Evolutionary conservation across 148 eudicot genomes (phyloP), one percentile per base, ranked within the genome.

Genomic region (Rheum nobile): DNA sequence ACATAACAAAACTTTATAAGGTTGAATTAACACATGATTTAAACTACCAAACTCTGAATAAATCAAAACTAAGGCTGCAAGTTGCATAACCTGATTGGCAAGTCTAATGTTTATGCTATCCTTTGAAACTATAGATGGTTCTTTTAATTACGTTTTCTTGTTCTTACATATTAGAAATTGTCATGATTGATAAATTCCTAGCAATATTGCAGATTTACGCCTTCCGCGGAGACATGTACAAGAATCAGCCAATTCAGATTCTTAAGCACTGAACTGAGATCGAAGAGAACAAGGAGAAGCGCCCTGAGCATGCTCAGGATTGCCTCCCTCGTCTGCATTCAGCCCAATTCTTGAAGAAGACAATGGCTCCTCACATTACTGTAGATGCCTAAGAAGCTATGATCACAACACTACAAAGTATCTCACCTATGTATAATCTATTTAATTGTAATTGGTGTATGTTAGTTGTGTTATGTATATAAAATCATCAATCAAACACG

Each of bases 191-290:
- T 43, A 2, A 28, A 8, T 32, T 73, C 22, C 29, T 48, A 61
- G 71, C 38, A 29, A 43, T 14, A 29, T 67, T 82, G 89, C 92
- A 92, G 97, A 89, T 92, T 92, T 46, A 87, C 91, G 41, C 94
- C 97, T 61, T 92, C 97, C 34, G n/a, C 84, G 90, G 3, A 75
- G 88, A 44, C 75, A 50, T 1, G 74, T 75, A 22, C 75, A 71
- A 16, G 81, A 54, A 75, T 67, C 85, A 6, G 67, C 48, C 7
- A n/a, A n/a, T n/a, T n/a, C n/a, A n/a, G n/a, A n/a, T n/a, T n/a
- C n/a, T n/a, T n/a, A n/a, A n/a, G n/a, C n/a, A n/a, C 14, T 8
- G 28, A 37, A 69, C 44, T 16, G n/a, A 26, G 70, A 65, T 8
- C 9, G 14, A 0, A 31, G 52, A 65, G 3, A 6, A 16, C 46